These are phyloP conservation scores for Phytopythium helicoides DNA, from an alignment of 352 stramenopile species.

Conservation along the genomic window DNA sequence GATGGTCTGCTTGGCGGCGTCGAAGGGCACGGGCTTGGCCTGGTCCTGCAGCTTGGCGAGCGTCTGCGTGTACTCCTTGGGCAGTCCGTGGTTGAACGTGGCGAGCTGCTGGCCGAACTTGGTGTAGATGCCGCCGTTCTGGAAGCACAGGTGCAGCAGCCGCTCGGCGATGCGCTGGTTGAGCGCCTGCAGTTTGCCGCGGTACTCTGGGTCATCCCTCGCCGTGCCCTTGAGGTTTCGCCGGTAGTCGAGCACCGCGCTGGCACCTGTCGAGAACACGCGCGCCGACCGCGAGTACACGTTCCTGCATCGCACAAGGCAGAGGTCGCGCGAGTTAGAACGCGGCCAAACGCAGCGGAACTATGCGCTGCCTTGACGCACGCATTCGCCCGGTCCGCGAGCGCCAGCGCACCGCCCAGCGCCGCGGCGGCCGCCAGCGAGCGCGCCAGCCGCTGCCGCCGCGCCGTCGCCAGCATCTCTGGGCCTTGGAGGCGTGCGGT, in stretches of 20 bases:
- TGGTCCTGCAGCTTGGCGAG: conserved; percentile 92
- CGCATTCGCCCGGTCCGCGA: conserved; percentile 44
- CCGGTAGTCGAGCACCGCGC: conserved; percentile 53
- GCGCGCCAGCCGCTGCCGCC: not conserved
- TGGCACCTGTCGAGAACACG: conserved; percentile 43
- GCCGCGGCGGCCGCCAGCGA: conserved; percentile 21
- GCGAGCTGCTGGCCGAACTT: conserved; percentile 97
- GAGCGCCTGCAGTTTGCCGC: conserved; percentile 44
- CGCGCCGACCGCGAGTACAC: conserved; percentile 62
- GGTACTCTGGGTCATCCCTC: conserved; percentile 52
- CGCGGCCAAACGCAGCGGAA: not conserved
- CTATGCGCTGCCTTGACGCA: too few species aligned
- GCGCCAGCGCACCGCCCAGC: conserved; percentile 32
- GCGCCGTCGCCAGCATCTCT: not conserved
- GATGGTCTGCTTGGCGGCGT: conserved; percentile 40
- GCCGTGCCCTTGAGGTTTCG: conserved; percentile 42
- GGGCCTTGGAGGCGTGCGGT: not conserved
- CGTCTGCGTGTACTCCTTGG: conserved; percentile 92
- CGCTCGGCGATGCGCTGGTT: conserved; percentile 85
- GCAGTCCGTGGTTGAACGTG: conserved; percentile 96
- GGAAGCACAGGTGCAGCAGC: conserved; percentile 89
- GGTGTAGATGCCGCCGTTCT: conserved; percentile 96
- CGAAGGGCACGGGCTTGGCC: conserved; percentile 74
- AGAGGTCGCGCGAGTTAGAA: not conserved
- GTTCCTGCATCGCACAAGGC: conserved; percentile 23